Conservation (phyloP, 108 stramenopile genomes). For the Bacterosira constricta region DNA sequence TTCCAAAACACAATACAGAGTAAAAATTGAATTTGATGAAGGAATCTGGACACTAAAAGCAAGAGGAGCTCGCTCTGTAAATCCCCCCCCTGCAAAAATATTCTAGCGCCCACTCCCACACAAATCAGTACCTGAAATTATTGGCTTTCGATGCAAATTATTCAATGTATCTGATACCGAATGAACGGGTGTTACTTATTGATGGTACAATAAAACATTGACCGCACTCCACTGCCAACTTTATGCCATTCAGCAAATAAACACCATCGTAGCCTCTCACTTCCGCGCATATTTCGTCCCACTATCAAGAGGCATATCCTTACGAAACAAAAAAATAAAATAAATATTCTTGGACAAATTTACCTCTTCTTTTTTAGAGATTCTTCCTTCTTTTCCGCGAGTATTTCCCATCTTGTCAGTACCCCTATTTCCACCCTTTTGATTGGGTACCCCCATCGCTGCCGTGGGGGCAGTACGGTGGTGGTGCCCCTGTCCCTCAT, state of each 20-base stretch:
- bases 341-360: not conserved
- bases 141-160: too few relatives aligned
- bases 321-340: not conserved
- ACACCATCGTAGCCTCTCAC: not conserved
- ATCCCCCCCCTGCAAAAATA: too few relatives aligned
- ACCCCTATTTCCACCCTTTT: not conserved
- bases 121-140: too few relatives aligned
- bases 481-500: not conserved
- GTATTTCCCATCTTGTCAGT: not conserved
- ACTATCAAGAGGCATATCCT: not conserved
- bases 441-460: not conserved
- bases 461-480: not conserved
- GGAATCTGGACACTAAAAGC: too few relatives aligned
- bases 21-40: too few relatives aligned
- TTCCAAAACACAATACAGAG: too few relatives aligned
- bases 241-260: not conserved
- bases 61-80: too few relatives aligned
- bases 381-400: not conserved
- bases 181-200: too few relatives aligned
- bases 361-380: not conserved
- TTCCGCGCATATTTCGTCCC: not conserved
- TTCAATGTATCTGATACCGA: too few relatives aligned
- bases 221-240: too few relatives aligned
- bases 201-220: too few relatives aligned
- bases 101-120: too few relatives aligned